These are phyloP conservation scores for Neofusicoccum kwambonambiense DNA, from an alignment of 2,329 filamentous ascomycete genomes.

Conservation along the genomic window DNA sequence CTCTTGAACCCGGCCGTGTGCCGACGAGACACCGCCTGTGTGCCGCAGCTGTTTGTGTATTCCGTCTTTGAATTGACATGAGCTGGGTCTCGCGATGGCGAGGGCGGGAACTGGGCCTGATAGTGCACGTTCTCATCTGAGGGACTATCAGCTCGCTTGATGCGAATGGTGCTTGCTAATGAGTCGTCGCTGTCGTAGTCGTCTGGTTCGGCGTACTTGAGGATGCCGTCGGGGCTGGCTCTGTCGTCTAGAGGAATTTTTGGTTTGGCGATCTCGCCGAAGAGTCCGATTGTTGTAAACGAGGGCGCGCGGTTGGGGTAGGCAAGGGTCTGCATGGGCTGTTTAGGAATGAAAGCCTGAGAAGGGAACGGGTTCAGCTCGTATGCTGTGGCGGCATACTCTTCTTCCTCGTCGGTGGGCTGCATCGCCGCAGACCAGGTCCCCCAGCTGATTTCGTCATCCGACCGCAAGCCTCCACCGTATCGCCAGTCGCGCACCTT, in stretches of 20 bases:
- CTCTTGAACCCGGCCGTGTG: no score
- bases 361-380: neutral
- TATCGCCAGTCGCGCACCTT: conserved; percentile 2
- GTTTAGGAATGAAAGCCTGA: neutral
- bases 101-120: no score
- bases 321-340: neutral
- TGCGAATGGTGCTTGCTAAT: neutral
- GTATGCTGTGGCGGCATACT: neutral
- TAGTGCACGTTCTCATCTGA: no score
- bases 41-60: no score
- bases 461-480: neutral
- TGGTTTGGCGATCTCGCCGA: neutral
- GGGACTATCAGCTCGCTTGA: no score
- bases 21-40: no score
- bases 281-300: neutral
- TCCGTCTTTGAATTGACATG: no score
- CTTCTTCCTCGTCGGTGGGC: neutral
- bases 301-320: neutral
- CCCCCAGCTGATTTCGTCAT: neutral
- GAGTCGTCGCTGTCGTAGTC: neutral
- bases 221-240: neutral
- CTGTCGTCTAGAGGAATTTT: neutral
- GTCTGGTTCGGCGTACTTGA: neutral
- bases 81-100: no score
- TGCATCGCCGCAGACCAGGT: conserved; percentile 1